Percentiles rank a stretch among this genome's conserved stretches.
Evolutionary conservation across 2,329 filamentous ascomycete genomes (phyloP).

Genomic region (Boeremia lycopersici): DNA sequence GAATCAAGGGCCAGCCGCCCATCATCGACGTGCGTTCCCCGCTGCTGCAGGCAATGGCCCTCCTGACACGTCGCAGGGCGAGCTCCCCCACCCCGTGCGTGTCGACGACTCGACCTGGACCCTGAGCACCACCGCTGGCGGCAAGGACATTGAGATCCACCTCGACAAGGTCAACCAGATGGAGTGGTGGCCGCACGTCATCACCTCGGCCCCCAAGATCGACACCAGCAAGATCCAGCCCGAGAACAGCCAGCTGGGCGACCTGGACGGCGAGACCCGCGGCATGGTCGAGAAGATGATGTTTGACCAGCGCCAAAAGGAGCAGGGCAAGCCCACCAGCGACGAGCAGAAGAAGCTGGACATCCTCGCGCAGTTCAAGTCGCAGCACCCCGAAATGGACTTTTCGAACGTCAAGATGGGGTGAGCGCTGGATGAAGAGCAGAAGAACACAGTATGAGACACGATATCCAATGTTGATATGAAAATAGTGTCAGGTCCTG

Average conservation of each 20-base stretch:
- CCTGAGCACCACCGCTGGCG: slow-evolving; percentile 64
- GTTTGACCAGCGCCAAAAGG: slow-evolving; percentile 98
- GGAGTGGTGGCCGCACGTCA: slow-evolving; percentile 97
- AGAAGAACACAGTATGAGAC: background rate
- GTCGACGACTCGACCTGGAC: slow-evolving; percentile 96
- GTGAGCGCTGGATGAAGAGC: slow-evolving; percentile 23
- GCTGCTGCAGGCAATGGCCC: background rate
- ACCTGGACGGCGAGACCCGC: slow-evolving; percentile 92
- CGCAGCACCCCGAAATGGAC: slow-evolving; percentile 75
- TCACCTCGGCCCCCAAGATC: slow-evolving; percentile 85
- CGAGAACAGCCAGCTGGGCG: slow-evolving; percentile 87
- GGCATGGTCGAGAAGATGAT: slow-evolving; percentile 99
- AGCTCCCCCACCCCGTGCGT: slow-evolving; percentile 78
- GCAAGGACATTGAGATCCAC: slow-evolving; percentile 82
- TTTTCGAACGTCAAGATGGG: slow-evolving; percentile 69
- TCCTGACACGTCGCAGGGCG: slow-evolving; percentile 64
- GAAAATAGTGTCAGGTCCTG: no score
- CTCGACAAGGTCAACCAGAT: slow-evolving; percentile 96
- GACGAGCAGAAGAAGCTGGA: slow-evolving; percentile 97
- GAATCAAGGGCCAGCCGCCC: slow-evolving; percentile 85
- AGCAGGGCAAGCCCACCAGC: slow-evolving; percentile 83
- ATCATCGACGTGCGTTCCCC: slow-evolving; percentile 71
- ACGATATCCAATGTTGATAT: no score
- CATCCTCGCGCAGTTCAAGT: slow-evolving; percentile 87
- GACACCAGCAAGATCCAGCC: slow-evolving; percentile 95